Evolutionary conservation across 768 basidiomycete genomes (phyloP), one percentile per base, ranked within the genome.

Genomic region (Podaxis rugospora): DNA sequence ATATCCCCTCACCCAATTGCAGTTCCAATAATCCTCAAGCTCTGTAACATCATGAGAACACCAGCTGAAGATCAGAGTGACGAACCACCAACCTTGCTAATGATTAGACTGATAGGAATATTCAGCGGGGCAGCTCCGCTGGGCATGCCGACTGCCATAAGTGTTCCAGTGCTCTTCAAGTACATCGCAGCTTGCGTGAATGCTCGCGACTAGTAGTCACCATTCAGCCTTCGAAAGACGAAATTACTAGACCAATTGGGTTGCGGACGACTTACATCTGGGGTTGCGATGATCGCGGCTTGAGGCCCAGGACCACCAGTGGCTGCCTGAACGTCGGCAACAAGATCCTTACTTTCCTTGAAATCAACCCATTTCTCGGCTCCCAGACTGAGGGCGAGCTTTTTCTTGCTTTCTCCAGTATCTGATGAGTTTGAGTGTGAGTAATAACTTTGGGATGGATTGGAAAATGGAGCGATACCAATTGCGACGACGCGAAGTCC

Each of bases 311-410:
- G 68, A 5, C 91, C 92, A 28, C 73, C 85, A 0, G 87, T 86
- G 0, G 82, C 80, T 2, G 74, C 80, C 69, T 81, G 81, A 66
- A 95, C 82, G 13, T 86, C 87, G n/a, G 70, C 75, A 53, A 89
- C 84, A 55, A 92, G 75, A 65, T 93, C 82, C 66, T 85, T 81
- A 4, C 78, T 79, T 67, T 83, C 74, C 61, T 77, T 83, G 76
- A 90, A 95, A 73, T 95, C 94, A 61, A 96, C 79, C 84, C 86
- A 88, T 62, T 79, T 79, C 67, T 91, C 88, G 0, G 88, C 89
- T 27, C 92, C 90, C 53, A 92, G 83, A 11, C 77, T 71, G 58
- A 75, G 64, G 67, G 79, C 81, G 2, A 92, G 76, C 50, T 84
- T 74, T 66, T 80, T 76, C 78, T 93, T 94, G 59, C 88, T 86